Base-by-base conservation (phyloP, 768 basidiomycete genomes). In the Filobasidium floriforme region DNA sequence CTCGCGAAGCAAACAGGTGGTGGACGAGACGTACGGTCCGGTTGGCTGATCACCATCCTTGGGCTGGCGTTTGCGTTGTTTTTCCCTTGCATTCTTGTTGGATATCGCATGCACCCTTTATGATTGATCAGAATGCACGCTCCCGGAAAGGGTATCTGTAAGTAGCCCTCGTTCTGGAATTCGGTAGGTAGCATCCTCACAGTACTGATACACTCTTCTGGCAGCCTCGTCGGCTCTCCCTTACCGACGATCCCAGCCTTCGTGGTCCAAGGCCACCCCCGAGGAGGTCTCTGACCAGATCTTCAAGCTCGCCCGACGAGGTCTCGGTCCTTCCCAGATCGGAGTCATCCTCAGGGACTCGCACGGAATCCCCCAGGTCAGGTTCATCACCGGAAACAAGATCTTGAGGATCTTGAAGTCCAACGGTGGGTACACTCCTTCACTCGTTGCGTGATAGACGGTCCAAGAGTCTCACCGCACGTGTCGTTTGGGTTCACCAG, bases 101-200 rank as follows among this genome's bases (percentile, higher is more conserved):
- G 54, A 24, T 57, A 57, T 32, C 15, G 29, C 54, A n/a, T 14
- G 22, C 5, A 7, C 24, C 5, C 22, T 44, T 49, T 49, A 15
- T 15, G 54, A 28, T 49, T 41, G 40, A 44, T 41, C 89, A 91
- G 92, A 79, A 92, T 96, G 91, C 94, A 98, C 86, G 92, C 92
- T 86, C 92, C 92, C 82, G 92, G 92, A 82, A 98, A 98, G 91
- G 94, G 93, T 86, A 96, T 98, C 85, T 90, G 89, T 91, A 81
- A 75, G 88, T 86, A 66, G 49, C 57, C 37, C 15, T 12, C 24
- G 54, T 10, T 37, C 44, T 10, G 22, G 55, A n/a, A n/a, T n/a
- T n/a, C n/a, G n/a, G n/a, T n/a, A n/a, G n/a, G n/a, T n/a, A n/a
- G n/a, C n/a, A n/a, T n/a, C n/a, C n/a, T n/a, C n/a, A n/a, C n/a